A percentile compares a stretch with the other conserved stretches of the same genome.
These are phyloP conservation scores for Beauveria australis DNA, from an alignment of 2,329 filamentous ascomycete genomes.

Conservation along the genomic window DNA sequence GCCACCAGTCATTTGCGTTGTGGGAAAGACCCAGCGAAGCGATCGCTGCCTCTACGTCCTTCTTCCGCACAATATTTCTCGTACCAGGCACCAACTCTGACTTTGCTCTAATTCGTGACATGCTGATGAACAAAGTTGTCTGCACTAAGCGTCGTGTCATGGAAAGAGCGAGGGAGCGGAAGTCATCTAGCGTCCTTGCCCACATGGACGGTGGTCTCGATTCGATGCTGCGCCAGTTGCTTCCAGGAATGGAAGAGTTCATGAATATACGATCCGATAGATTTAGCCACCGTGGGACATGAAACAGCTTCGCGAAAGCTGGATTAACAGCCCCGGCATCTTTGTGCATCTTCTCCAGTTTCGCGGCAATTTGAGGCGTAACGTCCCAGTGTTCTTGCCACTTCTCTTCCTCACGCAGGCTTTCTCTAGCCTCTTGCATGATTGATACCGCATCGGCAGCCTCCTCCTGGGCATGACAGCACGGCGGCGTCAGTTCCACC, in stretches of 20 bases:
- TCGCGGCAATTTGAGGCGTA: slow-evolving; percentile 29
- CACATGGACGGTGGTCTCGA: slow-evolving; percentile 62
- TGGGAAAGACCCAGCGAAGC: slow-evolving; percentile 36
- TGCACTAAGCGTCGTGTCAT: slow-evolving; percentile 64
- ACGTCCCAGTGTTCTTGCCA: slow-evolving; percentile 64
- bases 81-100: slow-evolving; percentile 21
- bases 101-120: slow-evolving; percentile 55
- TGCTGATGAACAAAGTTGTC: slow-evolving; percentile 60
- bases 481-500: slow-evolving; percentile 59
- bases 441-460: slow-evolving; percentile 58
- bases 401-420: slow-evolving; percentile 47
- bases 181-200: slow-evolving; percentile 67
- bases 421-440: slow-evolving; percentile 57
- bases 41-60: slow-evolving; percentile 43
- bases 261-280: slow-evolving; percentile 66
- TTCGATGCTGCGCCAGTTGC: slow-evolving; percentile 59
- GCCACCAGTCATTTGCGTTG: slow-evolving; percentile 37
- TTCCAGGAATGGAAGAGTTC: slow-evolving; percentile 54
- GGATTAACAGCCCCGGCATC: slow-evolving; percentile 22
- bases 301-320: slow-evolving; percentile 49
- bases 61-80: slow-evolving; percentile 27
- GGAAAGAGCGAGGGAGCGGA: slow-evolving; percentile 59
- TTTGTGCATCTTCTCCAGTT: slow-evolving; percentile 19
- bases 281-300: slow-evolving; percentile 50
- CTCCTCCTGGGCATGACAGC: slow-evolving; percentile 56